Conservation (phyloP, 331 rosid genomes). For the Prunus yedoensis region DNA sequence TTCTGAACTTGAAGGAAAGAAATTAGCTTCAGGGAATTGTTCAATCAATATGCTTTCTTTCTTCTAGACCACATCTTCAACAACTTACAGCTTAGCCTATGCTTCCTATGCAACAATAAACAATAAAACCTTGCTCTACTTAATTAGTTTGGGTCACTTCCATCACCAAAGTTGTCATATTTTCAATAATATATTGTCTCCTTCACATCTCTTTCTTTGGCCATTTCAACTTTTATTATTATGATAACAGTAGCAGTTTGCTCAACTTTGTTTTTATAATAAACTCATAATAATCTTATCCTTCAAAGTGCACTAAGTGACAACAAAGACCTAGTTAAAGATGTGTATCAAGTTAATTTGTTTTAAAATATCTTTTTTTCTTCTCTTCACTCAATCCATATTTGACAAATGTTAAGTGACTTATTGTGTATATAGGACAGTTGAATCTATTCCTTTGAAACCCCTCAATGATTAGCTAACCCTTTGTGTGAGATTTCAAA, state of each 20-base stretch:
- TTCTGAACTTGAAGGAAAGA: no score
- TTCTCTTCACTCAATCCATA: neutral
- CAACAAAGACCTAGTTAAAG: neutral
- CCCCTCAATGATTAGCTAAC: conserved; percentile 9
- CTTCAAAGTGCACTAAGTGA: neutral
- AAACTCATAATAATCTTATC: neutral
- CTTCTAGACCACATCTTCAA: neutral
- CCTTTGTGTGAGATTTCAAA: neutral
- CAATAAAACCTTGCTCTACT: neutral
- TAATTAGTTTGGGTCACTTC: conserved; percentile 10
- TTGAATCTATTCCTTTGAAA: neutral
- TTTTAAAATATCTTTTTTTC: neutral
- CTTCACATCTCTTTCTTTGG: neutral
- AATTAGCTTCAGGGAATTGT: no score
- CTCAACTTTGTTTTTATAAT: neutral
- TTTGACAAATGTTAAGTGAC: neutral
- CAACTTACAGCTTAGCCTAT: conserved; percentile 16
- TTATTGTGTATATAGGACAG: neutral
- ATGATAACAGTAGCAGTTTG: no score
- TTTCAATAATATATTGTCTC: neutral
- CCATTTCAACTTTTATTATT: neutral
- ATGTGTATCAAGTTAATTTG: neutral
- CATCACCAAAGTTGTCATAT: conserved; percentile 17
- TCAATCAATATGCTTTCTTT: neutral
- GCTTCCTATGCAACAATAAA: neutral